Percentiles rank a stretch among this genome's conserved stretches.
These are phyloP conservation scores for Mrakia frigida DNA, from an alignment of 768 basidiomycete species.

Conservation along the genomic window DNA sequence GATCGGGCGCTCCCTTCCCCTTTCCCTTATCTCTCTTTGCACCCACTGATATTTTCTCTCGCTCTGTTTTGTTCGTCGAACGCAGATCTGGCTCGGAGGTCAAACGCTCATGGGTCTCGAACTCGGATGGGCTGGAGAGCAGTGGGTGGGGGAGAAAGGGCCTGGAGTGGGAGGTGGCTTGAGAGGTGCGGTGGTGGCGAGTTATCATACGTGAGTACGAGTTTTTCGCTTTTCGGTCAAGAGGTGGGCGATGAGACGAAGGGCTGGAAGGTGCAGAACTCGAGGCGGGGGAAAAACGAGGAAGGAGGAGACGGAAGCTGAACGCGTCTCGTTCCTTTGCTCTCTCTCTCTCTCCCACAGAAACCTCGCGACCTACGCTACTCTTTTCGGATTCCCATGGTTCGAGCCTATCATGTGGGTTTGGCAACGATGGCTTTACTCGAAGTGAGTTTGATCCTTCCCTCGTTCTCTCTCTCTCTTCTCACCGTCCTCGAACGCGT, in stretches of 20 bases:
- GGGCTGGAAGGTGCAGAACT: too few relatives aligned
- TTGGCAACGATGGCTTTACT: conserved; percentile 42
- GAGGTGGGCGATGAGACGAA: too few relatives aligned
- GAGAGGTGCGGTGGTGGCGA: conserved; percentile 45
- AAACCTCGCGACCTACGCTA: conserved; percentile 47
- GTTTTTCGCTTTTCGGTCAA: too few relatives aligned
- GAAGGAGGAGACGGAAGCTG: neutral
- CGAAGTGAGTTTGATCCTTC: conserved; percentile 39
- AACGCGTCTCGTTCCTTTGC: neutral
- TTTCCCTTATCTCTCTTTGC: neutral
- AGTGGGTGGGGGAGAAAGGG: conserved; percentile 40
- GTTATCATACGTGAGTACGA: conserved; percentile 47
- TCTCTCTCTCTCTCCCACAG: conserved; percentile 27
- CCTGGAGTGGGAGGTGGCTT: conserved; percentile 40
- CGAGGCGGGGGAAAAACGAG: neutral
- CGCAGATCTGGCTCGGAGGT: conserved; percentile 50
- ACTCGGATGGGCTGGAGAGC: conserved; percentile 45
- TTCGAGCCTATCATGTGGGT: conserved; percentile 48
- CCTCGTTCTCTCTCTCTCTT: neutral
- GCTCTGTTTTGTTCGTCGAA: neutral
- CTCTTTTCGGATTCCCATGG: conserved; percentile 47
- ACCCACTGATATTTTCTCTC: neutral
- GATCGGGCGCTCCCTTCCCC: neutral
- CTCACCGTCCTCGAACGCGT: neutral
- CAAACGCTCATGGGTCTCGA: conserved; percentile 48